phyloP scores from a whole-genome alignment of 2,329 filamentous ascomycete genomes.

The Penicillium sp. region DNA sequence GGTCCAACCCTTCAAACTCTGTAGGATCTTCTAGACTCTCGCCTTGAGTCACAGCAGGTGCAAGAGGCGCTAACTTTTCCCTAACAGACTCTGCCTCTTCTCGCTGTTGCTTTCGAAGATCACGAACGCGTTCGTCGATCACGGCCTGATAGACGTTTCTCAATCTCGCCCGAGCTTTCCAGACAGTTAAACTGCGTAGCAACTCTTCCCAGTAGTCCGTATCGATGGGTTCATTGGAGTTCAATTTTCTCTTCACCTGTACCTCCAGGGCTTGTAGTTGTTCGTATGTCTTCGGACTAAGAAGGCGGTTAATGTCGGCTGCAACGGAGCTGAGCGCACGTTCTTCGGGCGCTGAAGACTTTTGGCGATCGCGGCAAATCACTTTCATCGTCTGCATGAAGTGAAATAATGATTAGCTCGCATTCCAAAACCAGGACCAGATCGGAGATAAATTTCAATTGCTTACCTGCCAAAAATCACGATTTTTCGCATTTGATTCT shows the following conservation, averaged over 20 bases:
- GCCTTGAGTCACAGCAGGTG: slow-evolving; percentile 38
- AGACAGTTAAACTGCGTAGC: slow-evolving; percentile 79
- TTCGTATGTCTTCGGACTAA: slow-evolving; percentile 81
- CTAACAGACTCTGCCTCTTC: slow-evolving; percentile 65
- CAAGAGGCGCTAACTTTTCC: slow-evolving; percentile 57
- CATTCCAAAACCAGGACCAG: neutral
- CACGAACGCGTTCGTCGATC: slow-evolving; percentile 68
- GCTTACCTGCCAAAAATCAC: slow-evolving; percentile 81
- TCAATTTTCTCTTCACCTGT: slow-evolving; percentile 84
- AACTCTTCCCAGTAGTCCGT: slow-evolving; percentile 98
- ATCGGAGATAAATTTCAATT: neutral
- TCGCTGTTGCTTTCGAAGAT: slow-evolving; percentile 68
- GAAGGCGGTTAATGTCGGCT: slow-evolving; percentile 83
- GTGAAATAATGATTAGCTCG: slow-evolving; percentile 11
- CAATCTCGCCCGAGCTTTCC: slow-evolving; percentile 88
- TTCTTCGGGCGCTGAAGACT: slow-evolving; percentile 68
- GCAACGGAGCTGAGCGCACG: slow-evolving; percentile 81
- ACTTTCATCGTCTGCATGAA: slow-evolving; percentile 71
- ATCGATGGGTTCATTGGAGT: slow-evolving; percentile 89
- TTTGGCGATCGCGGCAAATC: slow-evolving; percentile 78
- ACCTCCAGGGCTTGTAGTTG: slow-evolving; percentile 85
- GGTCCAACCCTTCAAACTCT: slow-evolving; percentile 60
- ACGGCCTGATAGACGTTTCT: slow-evolving; percentile 78
- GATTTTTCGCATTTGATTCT: slow-evolving; percentile 76
- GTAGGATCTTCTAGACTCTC: slow-evolving; percentile 1